Conservation (phyloP, 768 basidiomycete species). For the Paxillus ammoniavirescens region DNA sequence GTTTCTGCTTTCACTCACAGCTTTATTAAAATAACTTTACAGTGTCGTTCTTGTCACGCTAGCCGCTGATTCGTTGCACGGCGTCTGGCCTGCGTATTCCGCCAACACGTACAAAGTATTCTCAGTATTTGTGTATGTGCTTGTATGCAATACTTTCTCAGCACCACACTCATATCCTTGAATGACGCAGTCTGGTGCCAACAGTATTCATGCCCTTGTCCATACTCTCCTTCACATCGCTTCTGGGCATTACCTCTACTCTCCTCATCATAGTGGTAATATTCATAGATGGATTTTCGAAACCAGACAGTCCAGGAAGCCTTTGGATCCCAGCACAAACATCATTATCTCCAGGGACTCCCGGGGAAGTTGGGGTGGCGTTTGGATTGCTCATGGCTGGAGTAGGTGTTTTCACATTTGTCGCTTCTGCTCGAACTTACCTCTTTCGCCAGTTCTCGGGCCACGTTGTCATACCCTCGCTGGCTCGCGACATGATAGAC, state of each 20-base stretch:
- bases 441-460: conserved; percentile 66
- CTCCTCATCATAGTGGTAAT: conserved; percentile 73
- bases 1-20: neutral
- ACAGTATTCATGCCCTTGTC: conserved; percentile 85
- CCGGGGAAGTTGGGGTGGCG: conserved; percentile 66
- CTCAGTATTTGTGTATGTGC: conserved; percentile 65
- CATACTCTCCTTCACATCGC: conserved; percentile 83
- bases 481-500: conserved; percentile 87
- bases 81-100: conserved; percentile 65
- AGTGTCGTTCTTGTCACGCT: conserved; percentile 88
- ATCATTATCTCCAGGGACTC: conserved; percentile 48
- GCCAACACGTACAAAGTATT: conserved; percentile 72
- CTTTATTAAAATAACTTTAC: neutral
- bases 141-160: neutral
- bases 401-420: conserved; percentile 39
- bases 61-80: conserved; percentile 82
- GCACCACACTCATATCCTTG: conserved; percentile 1
- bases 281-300: conserved; percentile 78
- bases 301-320: conserved; percentile 73
- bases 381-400: conserved; percentile 94
- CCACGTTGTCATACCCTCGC: conserved; percentile 87
- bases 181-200: conserved; percentile 64
- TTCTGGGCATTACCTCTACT: conserved; percentile 81
- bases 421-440: neutral
- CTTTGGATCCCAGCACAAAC: conserved; percentile 77